These are phyloP conservation scores for Mycosphaerella sp. DNA, from an alignment of 2,329 filamentous ascomycete species.

Conservation along the genomic window DNA sequence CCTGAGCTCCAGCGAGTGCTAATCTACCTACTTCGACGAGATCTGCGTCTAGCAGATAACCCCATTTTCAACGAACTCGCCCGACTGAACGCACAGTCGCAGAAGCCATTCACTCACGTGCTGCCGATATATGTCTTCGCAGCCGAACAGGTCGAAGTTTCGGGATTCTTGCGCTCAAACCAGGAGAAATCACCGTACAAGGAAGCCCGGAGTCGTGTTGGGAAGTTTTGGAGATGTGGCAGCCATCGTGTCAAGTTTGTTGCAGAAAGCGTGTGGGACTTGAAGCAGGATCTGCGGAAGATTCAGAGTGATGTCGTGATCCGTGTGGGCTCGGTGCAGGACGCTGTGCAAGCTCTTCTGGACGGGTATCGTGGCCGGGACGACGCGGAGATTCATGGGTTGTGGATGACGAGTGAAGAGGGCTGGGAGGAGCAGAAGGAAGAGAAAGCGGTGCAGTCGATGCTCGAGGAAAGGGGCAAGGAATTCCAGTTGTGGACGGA, in stretches of 20 bases:
- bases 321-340: conserved; percentile 55
- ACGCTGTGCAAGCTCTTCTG: conserved; percentile 56
- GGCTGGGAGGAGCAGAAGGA: conserved; percentile 63
- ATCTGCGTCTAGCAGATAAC: conserved; percentile 68
- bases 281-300: conserved; percentile 57
- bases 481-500: conserved; percentile 63
- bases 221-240: conserved; percentile 66
- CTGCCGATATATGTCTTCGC: conserved; percentile 66
- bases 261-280: conserved; percentile 65
- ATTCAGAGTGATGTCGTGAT: conserved; percentile 57
- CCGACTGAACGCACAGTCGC: conserved; percentile 43
- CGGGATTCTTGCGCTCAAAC: conserved; percentile 59
- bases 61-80: conserved; percentile 59
- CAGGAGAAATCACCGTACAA: conserved; percentile 57
- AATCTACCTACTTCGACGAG: conserved; percentile 66
- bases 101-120: conserved; percentile 54
- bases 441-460: conserved; percentile 49
- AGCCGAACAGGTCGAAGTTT: conserved; percentile 66
- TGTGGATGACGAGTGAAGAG: conserved; percentile 71
- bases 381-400: conserved; percentile 49
- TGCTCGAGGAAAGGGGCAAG: conserved; percentile 50
- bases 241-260: conserved; percentile 66
- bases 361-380: conserved; percentile 37
- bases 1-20: conserved; percentile 44
- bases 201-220: conserved; percentile 59